Evolutionary conservation across 345 rosid species (phyloP).

Genomic region (Gossypium sturtianum): DNA sequence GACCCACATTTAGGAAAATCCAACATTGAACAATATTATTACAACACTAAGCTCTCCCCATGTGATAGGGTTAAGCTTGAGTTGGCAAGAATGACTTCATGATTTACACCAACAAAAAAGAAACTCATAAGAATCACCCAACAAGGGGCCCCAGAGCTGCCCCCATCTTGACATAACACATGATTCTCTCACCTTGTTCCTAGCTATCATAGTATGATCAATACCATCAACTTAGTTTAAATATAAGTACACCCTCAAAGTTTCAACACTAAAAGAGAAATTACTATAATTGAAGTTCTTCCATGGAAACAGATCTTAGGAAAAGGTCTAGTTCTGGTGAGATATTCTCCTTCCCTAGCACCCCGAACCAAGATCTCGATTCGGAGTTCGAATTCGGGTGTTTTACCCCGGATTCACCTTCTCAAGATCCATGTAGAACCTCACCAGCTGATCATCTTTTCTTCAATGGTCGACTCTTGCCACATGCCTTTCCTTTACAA

Average conservation of each 20-base stretch:
- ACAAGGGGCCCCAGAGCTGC: slow-evolving; percentile 13
- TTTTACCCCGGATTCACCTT: slow-evolving; percentile 54
- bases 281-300: no score
- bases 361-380: slow-evolving; percentile 30
- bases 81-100: slow-evolving; percentile 6
- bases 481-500: slow-evolving; percentile 56
- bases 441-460: slow-evolving; percentile 90
- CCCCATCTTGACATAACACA: slow-evolving; percentile 11
- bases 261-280: background rate
- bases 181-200: slow-evolving; percentile 7
- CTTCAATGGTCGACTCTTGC: slow-evolving; percentile 69
- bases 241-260: background rate
- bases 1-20: background rate
- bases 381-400: slow-evolving; percentile 70
- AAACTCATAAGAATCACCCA: background rate
- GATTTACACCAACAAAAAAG: background rate
- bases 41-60: slow-evolving; percentile 4
- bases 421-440: slow-evolving; percentile 35
- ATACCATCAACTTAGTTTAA: slow-evolving; percentile 1
- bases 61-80: slow-evolving; percentile 1
- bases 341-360: slow-evolving; percentile 42
- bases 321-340: slow-evolving; percentile 10
- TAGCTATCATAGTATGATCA: background rate
- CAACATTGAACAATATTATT: background rate
- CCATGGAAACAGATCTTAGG: slow-evolving; percentile 2